A percentile compares a stretch with the other conserved stretches of the same genome.
These are phyloP conservation scores for Phtheirospermum japonicum DNA, from an alignment of 257 asterid species.

Conservation along the genomic window DNA sequence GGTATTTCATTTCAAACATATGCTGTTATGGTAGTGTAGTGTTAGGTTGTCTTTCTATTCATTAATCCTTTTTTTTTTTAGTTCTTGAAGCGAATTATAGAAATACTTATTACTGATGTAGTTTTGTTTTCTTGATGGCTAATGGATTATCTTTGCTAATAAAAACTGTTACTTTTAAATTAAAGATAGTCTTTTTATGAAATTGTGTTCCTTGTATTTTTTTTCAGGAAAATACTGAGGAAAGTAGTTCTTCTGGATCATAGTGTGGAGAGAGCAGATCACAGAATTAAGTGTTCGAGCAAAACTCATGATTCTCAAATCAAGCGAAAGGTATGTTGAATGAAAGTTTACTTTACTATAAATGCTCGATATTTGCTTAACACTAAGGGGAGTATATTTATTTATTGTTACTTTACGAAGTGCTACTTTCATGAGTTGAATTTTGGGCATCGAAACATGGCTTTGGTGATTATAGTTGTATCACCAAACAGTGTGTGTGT, in stretches of 20 bases:
- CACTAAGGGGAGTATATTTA: too few species aligned
- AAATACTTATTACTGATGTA: too few species aligned
- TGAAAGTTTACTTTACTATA: constrained; percentile 9
- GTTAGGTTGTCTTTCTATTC: too few species aligned
- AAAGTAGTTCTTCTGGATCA: background rate
- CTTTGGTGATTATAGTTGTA: constrained; percentile 50
- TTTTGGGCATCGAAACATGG: constrained; percentile 38
- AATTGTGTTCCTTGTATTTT: background rate
- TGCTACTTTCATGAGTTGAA: too few species aligned
- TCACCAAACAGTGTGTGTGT: constrained; percentile 36
- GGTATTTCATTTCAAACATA: constrained; percentile 13
- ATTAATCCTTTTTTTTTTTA: too few species aligned
- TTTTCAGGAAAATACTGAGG: constrained; percentile 3
- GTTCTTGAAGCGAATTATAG: too few species aligned
- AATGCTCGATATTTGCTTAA: background rate
- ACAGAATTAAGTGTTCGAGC: background rate
- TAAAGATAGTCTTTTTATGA: background rate
- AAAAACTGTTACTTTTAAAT: background rate
- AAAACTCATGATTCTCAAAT: constrained; percentile 14
- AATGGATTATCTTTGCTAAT: too few species aligned
- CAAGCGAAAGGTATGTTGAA: constrained; percentile 17
- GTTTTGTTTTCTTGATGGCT: constrained; percentile 9
- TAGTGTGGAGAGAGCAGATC: constrained; percentile 12
- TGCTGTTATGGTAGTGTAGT: constrained; percentile 11
- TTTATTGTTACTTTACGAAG: too few species aligned